Conservation (phyloP, 2,329 filamentous ascomycete genomes). For the Lachnellula cervina region DNA sequence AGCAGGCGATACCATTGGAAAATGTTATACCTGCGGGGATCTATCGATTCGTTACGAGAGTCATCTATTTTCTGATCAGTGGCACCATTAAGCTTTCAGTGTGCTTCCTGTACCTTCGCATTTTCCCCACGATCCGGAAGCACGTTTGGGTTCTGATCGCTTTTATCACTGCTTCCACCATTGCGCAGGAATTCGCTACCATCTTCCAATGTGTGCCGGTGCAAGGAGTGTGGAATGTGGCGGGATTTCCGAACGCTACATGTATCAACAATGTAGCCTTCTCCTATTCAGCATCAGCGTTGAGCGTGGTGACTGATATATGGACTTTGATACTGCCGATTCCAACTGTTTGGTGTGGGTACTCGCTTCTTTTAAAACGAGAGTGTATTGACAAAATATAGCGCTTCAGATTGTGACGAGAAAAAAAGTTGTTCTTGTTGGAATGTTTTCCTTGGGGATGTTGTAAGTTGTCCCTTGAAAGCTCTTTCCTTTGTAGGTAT, state of each 20-base stretch:
- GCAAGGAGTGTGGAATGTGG: background rate
- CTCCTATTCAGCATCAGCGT: background rate
- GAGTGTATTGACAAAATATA: background rate
- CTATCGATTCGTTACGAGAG: background rate
- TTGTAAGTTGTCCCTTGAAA: background rate
- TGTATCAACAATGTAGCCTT: constrained; percentile 4
- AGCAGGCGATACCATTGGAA: background rate
- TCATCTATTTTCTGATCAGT: constrained; percentile 2
- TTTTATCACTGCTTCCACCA: background rate
- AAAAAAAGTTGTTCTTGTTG: background rate
- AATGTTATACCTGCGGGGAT: constrained; percentile 1
- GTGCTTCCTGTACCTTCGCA: background rate
- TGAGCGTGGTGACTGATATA: constrained; percentile 1
- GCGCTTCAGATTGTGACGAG: background rate
- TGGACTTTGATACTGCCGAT: constrained; percentile 2
- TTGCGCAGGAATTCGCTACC: constrained; percentile 1
- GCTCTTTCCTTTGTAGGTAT: background rate
- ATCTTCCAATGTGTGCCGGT: constrained; percentile 4
- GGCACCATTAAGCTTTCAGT: constrained; percentile 1
- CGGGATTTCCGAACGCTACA: background rate
- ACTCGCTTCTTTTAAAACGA: background rate
- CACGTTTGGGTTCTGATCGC: background rate
- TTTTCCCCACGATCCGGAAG: background rate
- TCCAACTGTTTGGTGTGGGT: background rate
- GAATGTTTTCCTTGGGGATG: constrained; percentile 4